Conservation (phyloP, 108 stramenopile species). For the Chaetoceros muelleri region DNA sequence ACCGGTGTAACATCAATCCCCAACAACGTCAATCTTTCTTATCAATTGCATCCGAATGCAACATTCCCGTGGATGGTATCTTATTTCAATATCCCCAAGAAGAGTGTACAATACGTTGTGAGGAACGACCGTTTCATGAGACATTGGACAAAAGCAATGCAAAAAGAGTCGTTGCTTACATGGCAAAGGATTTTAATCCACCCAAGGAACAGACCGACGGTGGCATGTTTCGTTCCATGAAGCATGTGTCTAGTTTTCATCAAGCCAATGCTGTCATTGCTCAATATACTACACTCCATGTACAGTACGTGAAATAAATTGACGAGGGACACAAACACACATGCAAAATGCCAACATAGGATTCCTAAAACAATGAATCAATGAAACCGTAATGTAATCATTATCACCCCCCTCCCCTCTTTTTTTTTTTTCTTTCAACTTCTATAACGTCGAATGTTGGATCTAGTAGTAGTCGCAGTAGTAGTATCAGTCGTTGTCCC, state of each 20-base stretch:
- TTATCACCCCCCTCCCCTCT: no score
- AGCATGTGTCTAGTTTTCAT: not conserved
- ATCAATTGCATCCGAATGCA: not conserved
- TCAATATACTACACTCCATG: no score
- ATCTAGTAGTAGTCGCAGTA: no score
- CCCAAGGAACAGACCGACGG: not conserved
- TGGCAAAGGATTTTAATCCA: not conserved
- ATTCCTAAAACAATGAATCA: no score
- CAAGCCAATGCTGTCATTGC: not conserved
- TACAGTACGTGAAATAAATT: no score
- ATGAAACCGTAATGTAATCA: no score
- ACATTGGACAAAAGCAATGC: not conserved
- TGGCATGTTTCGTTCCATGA: not conserved
- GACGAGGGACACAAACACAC: no score
- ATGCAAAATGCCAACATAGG: no score
- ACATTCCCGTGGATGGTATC: not conserved
- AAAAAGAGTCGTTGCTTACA: not conserved
- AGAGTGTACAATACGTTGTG: not conserved
- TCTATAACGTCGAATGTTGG: no score
- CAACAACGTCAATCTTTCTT: not conserved
- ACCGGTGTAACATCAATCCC: not conserved
- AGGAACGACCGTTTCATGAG: not conserved
- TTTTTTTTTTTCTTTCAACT: no score
- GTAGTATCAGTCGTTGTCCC: no score
- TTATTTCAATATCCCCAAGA: not conserved